Base-by-base conservation (phyloP, 768 basidiomycete genomes). In the Sarcodon aspratus region DNA sequence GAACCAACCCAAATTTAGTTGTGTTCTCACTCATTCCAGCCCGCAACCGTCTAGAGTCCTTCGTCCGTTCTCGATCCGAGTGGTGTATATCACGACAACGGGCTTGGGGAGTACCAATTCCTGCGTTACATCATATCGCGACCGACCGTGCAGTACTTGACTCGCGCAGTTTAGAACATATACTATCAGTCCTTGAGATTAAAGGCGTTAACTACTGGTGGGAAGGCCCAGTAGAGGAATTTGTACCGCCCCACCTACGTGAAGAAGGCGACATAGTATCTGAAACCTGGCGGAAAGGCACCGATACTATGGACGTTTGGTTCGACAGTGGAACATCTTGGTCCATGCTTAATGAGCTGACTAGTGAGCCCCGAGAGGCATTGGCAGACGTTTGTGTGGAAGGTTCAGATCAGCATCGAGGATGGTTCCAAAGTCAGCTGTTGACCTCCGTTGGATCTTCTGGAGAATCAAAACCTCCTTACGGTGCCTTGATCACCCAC, bases 61-160 rank as follows among this genome's bases (percentile, higher is more conserved):
- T 91, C 62, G 73, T 97, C 46, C 76, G 70, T 2, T 85, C 84
- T 0, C 88, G 95, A 9, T 91, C 92, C 0, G 95, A 99, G 67
- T 99, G 95, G 95, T 99, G 95, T 59, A 97, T 99, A 49, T 98
- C 95, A 36, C 84, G 95, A 6, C 95, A 99, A 60, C 84, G 95
- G 32, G 85, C 87, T 15, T 99, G 95, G 95, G 95, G 95, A 15
- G 89, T 96, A 1, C 95, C 95, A 5, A 97, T 99, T 51, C 95
- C 94, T 2, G 82, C 88, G 3, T 66, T 99, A 2, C 75, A 91
- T 59, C 79, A 85, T 58, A 61, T 71, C 6, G 66, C 71, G 9
- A 79, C 79, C 8, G 80, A 79, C 48, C 67, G 70, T 32, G 77
- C 85, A 5, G 63, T 88, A 40, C 79, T 97, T 45, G 75, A 80